phyloP scores from a whole-genome alignment of 176 grass and related monocot genomes.

The Aechmea fasciata region DNA sequence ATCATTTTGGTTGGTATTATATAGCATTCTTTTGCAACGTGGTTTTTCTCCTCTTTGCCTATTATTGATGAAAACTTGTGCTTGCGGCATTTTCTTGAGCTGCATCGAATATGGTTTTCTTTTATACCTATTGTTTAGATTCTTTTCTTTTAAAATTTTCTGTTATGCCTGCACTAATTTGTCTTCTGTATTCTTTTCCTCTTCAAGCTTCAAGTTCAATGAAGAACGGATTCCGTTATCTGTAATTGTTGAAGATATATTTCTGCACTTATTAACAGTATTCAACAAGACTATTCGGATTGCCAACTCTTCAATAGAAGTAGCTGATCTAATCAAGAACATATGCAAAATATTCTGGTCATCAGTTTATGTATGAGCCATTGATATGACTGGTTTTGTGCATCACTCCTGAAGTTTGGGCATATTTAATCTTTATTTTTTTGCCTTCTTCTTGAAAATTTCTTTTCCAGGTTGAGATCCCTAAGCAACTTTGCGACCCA shows the following conservation, averaged over 20 bases:
- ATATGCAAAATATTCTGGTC: slow-evolving; percentile 99
- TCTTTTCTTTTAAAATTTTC: no score
- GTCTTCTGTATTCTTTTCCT: slow-evolving; percentile 12
- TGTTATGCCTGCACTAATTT: background rate
- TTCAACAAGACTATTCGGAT: slow-evolving; percentile 77
- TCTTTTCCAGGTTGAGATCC: slow-evolving; percentile 70
- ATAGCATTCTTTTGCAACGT: no score
- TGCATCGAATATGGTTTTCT: background rate
- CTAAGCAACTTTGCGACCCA: slow-evolving; percentile 59
- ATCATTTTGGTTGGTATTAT: no score
- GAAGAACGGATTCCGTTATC: slow-evolving; percentile 75
- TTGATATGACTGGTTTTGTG: background rate
- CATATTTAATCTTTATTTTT: slow-evolving; percentile 9
- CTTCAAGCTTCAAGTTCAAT: slow-evolving; percentile 87
- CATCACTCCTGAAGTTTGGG: background rate
- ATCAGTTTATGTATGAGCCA: slow-evolving; percentile 72
- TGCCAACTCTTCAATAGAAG: slow-evolving; percentile 67
- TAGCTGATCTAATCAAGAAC: slow-evolving; percentile 79
- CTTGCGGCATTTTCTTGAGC: background rate
- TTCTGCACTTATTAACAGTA: slow-evolving; percentile 60
- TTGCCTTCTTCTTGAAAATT: background rate
- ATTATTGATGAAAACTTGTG: background rate
- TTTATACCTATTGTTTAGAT: no score
- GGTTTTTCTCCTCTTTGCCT: background rate
- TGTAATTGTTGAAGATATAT: slow-evolving; percentile 75